Percentiles rank a stretch among this genome's conserved stretches.
These are phyloP conservation scores for Spiromastix sp. DNA, from an alignment of 2,329 filamentous ascomycete species.

Conservation along the genomic window DNA sequence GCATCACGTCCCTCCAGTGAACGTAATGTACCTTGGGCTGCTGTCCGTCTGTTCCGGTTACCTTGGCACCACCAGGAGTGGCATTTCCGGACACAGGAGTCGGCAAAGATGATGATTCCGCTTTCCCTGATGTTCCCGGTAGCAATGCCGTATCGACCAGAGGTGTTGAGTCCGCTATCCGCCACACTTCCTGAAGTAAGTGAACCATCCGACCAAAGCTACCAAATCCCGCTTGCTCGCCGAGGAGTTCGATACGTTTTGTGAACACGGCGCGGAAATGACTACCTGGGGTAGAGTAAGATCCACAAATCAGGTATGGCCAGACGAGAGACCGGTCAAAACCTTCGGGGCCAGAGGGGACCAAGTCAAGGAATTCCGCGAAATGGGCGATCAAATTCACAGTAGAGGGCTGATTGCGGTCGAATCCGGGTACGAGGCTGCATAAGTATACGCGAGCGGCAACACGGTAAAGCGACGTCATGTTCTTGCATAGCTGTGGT, in stretches of 20 bases:
- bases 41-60: conserved; percentile 1
- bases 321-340: conserved; percentile 88
- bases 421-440: conserved; percentile 82
- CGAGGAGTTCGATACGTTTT: conserved; percentile 63
- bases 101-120: conserved; percentile 2
- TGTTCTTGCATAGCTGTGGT: conserved; percentile 75
- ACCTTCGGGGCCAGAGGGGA: conserved; percentile 69
- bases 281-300: conserved; percentile 61
- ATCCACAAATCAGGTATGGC: conserved; percentile 83
- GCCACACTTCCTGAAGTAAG: conserved; percentile 76
- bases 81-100: conserved; percentile 4
- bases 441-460: conserved; percentile 95
- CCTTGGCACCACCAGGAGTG: conserved; percentile 1
- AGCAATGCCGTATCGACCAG: not conserved
- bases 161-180: conserved; percentile 53
- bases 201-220: conserved; percentile 75
- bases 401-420: conserved; percentile 62
- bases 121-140: not conserved
- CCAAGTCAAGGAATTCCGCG: conserved; percentile 63
- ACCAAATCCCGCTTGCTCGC: conserved; percentile 67
- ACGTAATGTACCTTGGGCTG: conserved; percentile 35
- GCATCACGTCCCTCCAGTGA: conserved; percentile 91
- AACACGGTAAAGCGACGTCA: conserved; percentile 81
- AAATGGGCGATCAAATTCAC: conserved; percentile 69
- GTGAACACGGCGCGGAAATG: conserved; percentile 68